Evolutionary conservation across 192 early-diverging fungal genomes (phyloP), one percentile per base, ranked within the genome.

Genomic region (Chytriomyces sp.): DNA sequence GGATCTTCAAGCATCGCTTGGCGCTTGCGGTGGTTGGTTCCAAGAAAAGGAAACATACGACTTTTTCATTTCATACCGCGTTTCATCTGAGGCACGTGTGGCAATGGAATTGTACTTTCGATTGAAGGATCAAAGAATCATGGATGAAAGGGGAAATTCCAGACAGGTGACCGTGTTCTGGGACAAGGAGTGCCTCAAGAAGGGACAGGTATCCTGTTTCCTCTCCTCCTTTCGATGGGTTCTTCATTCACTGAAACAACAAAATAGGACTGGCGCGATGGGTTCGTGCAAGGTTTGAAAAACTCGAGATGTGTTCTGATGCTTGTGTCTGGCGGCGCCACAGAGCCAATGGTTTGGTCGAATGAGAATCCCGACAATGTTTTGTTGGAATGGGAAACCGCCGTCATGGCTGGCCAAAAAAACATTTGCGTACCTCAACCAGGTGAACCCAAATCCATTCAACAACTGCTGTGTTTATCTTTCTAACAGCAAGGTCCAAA

Each of bases 321-420:
- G 79, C 26, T 80, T 13, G 68, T 80, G 48, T 80, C 79, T 23
- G 46, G 48, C 7, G 72, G 67, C 0, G 72, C 64, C 0, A 28
- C 72, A 11, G 76, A 67, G 46, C 43, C 5, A 16, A 66, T 80
- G 63, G 35, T 13, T 18, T 9, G 20, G 18, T 79, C 77, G 7
- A 7, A 79, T 45, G 16, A 9, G 16, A 26, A 57, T 6, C 18
- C 20, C 8, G 76, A 80, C 44, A 80, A 80, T 63, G 79, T 80
- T 6, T 45, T 80, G 11, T 59, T 80, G 75, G 77, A 80, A 74
- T 80, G 79, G 79, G 79, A 80, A 50, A 80, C 76, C 11, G 75
- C 75, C 59, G 45, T 80, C 13, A 24, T 66, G 35, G 64, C 79
- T 24, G 64, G 50, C 7, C 7, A 73, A 23, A 62, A 77, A 6